phyloP scores from a whole-genome alignment of 163 green algal species.

The Chloromonas sp. region DNA sequence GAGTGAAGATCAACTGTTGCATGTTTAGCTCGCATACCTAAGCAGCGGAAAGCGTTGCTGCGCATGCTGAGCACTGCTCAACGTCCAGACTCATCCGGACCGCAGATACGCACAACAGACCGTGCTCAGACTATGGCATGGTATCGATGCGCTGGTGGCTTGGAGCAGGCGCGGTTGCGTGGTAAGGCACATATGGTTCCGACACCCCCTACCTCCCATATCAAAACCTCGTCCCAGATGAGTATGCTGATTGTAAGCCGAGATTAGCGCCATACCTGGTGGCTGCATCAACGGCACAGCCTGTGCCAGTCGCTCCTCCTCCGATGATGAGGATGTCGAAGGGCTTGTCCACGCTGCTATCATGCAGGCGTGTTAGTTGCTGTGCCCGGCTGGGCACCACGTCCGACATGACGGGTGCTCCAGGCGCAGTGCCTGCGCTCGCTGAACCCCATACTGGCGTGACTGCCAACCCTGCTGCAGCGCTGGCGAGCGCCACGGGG shows the following conservation, averaged over 20 bases:
- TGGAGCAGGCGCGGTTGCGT: no score
- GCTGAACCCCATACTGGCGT: no score
- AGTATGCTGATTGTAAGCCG: no score
- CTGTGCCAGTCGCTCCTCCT: slow-evolving; percentile 89
- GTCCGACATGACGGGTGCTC: background rate
- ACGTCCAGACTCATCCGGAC: no score
- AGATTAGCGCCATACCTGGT: slow-evolving; percentile 52
- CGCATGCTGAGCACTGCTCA: background rate
- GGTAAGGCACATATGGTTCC: no score
- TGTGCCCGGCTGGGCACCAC: slow-evolving; percentile 39
- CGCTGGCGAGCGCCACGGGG: no score
- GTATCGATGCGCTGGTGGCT: no score
- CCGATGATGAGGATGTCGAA: slow-evolving; percentile 93
- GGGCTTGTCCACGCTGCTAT: slow-evolving; percentile 30
- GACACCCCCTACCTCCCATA: no score
- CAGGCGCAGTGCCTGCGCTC: background rate
- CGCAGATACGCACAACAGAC: no score
- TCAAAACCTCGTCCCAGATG: no score
- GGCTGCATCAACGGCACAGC: slow-evolving; percentile 85
- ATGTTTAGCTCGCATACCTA: background rate
- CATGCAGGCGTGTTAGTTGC: slow-evolving; percentile 30
- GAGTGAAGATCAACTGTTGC: background rate
- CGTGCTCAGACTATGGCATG: no score
- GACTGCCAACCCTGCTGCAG: no score
- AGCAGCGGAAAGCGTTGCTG: background rate